Evolutionary conservation across 2,329 filamentous ascomycete genomes (phyloP).

Genomic region (Venturia asperata): DNA sequence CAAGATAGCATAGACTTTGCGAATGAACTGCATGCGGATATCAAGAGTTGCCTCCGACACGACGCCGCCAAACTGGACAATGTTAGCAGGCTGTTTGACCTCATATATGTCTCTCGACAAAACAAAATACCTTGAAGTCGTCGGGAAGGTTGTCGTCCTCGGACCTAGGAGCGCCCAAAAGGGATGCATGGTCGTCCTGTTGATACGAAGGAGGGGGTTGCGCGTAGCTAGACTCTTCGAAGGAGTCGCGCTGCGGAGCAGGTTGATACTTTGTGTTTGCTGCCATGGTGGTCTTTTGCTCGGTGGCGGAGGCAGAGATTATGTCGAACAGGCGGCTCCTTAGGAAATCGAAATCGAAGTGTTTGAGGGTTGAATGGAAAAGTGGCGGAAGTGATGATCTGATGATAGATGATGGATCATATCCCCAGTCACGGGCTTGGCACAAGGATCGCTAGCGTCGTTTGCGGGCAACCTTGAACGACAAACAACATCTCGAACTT

Average conservation of each 20-base stretch:
- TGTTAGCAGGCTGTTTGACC: conserved; percentile 29
- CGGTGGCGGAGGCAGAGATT: not conserved
- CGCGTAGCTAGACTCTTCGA: conserved; percentile 61
- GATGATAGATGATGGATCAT: not conserved
- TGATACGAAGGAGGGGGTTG: conserved; percentile 81
- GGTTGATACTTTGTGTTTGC: conserved; percentile 74
- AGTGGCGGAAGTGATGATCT: not conserved
- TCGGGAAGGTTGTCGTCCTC: conserved; percentile 91
- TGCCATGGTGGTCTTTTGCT: conserved; percentile 47
- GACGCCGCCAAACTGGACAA: conserved; percentile 71
- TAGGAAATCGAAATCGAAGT: not conserved
- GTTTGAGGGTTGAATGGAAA: not conserved
- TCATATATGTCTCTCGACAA: conserved; percentile 37
- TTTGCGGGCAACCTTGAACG: no score
- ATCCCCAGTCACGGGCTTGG: not conserved
- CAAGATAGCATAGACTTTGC: conserved; percentile 97
- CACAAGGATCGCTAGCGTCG: no score
- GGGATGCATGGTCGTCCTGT: conserved; percentile 49
- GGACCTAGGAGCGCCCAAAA: conserved; percentile 60
- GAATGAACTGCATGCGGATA: conserved; percentile 92
- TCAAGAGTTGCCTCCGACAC: conserved; percentile 91
- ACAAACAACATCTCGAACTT: no score
- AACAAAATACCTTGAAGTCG: conserved; percentile 65
- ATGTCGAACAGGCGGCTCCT: not conserved
- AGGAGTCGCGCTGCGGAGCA: conserved; percentile 78